Base-by-base conservation (phyloP, 106 monocot species). In the Vanilla planifolia region DNA sequence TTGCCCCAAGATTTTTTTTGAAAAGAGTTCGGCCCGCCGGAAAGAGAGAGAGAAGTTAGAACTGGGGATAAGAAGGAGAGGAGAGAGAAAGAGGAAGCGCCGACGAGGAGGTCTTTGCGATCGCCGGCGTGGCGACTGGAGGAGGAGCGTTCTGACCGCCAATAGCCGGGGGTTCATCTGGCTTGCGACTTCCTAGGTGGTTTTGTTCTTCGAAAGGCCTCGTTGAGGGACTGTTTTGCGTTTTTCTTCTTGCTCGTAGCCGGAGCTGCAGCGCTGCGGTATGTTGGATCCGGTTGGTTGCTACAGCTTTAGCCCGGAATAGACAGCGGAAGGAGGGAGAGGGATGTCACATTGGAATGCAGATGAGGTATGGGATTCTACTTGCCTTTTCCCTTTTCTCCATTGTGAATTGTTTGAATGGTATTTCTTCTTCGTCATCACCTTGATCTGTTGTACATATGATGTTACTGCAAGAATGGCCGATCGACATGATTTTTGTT, bases 11-110 rank as follows among this genome's bases (percentile, higher is more conserved):
- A 57, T 57, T 57, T 57, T 57, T n/a, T 57, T 57, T 17, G 35
- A 57, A 57, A 57, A 15, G 57, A 57, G 57, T 57, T 57, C 35
- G 57, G 57, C 57, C 20, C 57, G 57, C 57, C 57, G 57, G 57
- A 57, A 35, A 45, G 45, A 45, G n/a, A 45, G 45, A 45, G 45
- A 45, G 45, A 45, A 53, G 29, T 22, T 3, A 14, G 32, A 52
- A 29, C 17, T 16, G 17, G 20, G 5, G 3, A 14, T 33, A 9
- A 1, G 20, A 21, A 20, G 21, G 10, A 36, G 1, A 2, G 57
- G 29, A 6, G 24, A 24, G 24, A 24, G 48, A 47, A 19, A 47
- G 5, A 51, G 35, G 57, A 33, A 32, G 34, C n/a, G 11, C 29
- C 16, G 55, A n/a, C 8, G 33, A n/a, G 15, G 20, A 5, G 24